Evolutionary conservation across 306 rosid species (phyloP).

Genomic region (Rubus parviflorus): DNA sequence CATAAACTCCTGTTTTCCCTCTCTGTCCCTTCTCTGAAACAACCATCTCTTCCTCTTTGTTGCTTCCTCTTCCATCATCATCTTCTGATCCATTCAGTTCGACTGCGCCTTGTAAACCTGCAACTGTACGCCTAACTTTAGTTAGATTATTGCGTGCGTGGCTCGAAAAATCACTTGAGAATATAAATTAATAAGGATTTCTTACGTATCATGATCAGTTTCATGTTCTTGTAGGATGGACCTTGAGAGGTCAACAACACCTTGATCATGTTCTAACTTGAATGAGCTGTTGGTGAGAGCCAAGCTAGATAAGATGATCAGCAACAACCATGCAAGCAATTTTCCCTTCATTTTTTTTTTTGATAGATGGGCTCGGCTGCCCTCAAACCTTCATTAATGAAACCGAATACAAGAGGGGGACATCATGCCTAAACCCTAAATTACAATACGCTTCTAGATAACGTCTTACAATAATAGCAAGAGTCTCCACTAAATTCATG

Average conservation of each 20-base stretch:
- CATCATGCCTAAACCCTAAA: too few relatives aligned
- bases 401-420: too few relatives aligned
- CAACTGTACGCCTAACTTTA: background rate
- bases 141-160: background rate
- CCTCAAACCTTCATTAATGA: too few relatives aligned
- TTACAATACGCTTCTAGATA: too few relatives aligned
- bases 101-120: background rate
- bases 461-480: too few relatives aligned
- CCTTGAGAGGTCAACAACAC: background rate
- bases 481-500: too few relatives aligned
- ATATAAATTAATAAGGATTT: background rate
- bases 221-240: background rate
- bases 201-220: slow-evolving; percentile 9
- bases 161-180: background rate
- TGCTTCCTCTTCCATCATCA: background rate
- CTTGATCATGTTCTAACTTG: background rate
- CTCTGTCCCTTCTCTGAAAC: slow-evolving; percentile 6
- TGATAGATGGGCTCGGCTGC: too few relatives aligned
- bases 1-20: slow-evolving; percentile 23
- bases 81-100: background rate
- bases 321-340: slow-evolving; percentile 8
- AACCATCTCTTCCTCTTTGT: background rate
- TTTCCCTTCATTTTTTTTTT: background rate
- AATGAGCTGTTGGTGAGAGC: background rate
- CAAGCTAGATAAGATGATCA: slow-evolving; percentile 13